Evolutionary conservation across 192 early-diverging fungal genomes (phyloP).

Genomic region (Lunasporangiospora selenospora): DNA sequence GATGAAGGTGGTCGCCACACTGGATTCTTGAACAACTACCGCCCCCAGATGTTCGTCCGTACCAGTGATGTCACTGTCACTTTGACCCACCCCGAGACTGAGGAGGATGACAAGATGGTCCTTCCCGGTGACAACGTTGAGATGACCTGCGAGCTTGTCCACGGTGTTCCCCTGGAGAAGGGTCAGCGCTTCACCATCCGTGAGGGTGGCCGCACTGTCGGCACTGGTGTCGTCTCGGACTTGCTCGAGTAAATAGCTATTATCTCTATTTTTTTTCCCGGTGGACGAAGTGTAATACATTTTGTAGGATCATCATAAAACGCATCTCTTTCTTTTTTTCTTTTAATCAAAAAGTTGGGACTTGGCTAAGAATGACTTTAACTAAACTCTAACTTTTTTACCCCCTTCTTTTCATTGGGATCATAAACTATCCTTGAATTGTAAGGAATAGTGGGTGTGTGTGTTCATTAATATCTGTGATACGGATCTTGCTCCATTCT

Average conservation of each 20-base stretch:
- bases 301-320: constrained; percentile 5
- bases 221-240: constrained; percentile 89
- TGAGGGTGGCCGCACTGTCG: constrained; percentile 97
- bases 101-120: constrained; percentile 94
- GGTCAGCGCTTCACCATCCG: constrained; percentile 97
- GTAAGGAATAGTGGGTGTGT: no score
- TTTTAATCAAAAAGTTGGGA: no score
- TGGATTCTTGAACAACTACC: constrained; percentile 97
- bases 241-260: constrained; percentile 63
- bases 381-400: no score
- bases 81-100: constrained; percentile 79
- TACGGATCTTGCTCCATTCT: no score
- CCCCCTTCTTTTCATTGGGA: no score
- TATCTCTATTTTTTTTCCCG: no score
- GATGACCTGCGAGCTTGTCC: constrained; percentile 83
- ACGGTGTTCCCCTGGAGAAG: constrained; percentile 89
- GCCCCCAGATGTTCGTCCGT: constrained; percentile 94
- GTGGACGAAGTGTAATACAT: no score
- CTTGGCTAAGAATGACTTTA: no score
- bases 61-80: constrained; percentile 95
- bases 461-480: no score
- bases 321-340: background rate
- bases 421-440: no score
- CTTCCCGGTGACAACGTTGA: constrained; percentile 98
- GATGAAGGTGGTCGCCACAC: constrained; percentile 99